phyloP scores from a whole-genome alignment of 2,329 filamentous ascomycete species.

The Aspergillus pseudoglaucus region DNA sequence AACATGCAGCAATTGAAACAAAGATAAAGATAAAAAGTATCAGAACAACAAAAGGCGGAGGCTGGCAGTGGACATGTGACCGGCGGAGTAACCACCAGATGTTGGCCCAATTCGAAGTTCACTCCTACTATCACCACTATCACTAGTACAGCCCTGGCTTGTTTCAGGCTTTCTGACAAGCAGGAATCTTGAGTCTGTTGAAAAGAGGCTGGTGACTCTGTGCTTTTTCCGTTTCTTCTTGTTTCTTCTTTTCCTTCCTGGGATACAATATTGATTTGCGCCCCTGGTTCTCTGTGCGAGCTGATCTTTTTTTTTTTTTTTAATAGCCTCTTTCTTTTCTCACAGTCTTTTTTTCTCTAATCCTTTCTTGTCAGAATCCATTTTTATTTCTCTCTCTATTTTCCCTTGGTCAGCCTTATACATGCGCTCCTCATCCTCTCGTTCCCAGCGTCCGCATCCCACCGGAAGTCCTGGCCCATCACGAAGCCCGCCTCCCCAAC shows the following conservation, averaged over 20 bases:
- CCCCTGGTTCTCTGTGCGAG: neutral
- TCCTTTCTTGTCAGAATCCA: no score
- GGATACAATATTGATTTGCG: neutral
- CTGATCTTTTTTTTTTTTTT: conserved; percentile 1
- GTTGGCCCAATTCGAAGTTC: neutral
- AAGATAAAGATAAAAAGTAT: no score
- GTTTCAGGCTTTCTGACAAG: no score
- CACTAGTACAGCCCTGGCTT: neutral
- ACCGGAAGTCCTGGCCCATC: conserved; percentile 50
- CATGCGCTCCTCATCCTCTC: conserved; percentile 19
- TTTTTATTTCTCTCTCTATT: no score
- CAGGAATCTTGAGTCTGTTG: no score
- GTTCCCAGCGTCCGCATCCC: conserved; percentile 56
- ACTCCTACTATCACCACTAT: neutral
- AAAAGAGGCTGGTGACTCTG: neutral
- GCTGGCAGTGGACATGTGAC: conserved; percentile 1
- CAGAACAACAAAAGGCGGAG: neutral
- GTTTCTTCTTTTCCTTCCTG: conserved; percentile 2
- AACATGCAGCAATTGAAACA: no score
- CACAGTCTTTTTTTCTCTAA: neutral
- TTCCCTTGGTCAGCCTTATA: conserved; percentile 2
- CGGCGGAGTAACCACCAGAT: neutral
- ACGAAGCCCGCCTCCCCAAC: conserved; percentile 37
- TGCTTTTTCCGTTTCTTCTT: neutral
- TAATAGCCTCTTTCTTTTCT: neutral